Percentiles rank a stretch among this genome's conserved stretches.
Evolutionary conservation across 1,284 basidiomycete genomes (phyloP).

Genomic region (Apiotrichum siamense): DNA sequence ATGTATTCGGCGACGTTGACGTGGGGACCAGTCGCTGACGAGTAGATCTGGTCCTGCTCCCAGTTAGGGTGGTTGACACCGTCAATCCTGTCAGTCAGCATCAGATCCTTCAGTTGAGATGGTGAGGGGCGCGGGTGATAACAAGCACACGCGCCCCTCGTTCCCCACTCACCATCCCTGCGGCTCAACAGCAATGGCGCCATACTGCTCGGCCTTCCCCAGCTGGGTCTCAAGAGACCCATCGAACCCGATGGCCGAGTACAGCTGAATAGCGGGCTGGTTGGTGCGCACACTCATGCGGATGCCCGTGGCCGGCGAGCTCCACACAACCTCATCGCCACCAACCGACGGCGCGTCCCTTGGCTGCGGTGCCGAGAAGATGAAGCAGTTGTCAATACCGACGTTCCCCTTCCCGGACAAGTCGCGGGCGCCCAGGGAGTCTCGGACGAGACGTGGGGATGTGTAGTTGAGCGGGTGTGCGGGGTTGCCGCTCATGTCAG

Average conservation of each 20-base stretch:
- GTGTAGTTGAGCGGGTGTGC: conserved; percentile 27
- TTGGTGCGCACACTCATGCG: conserved; percentile 28
- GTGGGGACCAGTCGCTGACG: conserved; percentile 15
- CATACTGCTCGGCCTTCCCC: conserved; percentile 22
- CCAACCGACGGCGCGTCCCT: neutral
- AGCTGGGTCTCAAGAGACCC: conserved; percentile 15
- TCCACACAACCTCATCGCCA: conserved; percentile 16
- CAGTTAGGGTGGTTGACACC: conserved; percentile 34
- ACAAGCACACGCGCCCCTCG: neutral
- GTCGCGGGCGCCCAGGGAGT: conserved; percentile 11
- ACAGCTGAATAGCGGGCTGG: conserved; percentile 30
- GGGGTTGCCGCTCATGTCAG: conserved; percentile 2
- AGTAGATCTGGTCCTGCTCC: conserved; percentile 26
- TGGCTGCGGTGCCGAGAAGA: conserved; percentile 20
- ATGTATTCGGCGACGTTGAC: conserved; percentile 31
- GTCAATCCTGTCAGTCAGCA: conserved; percentile 13
- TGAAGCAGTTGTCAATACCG: conserved; percentile 37
- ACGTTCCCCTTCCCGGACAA: conserved; percentile 24
- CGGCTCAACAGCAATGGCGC: conserved; percentile 35
- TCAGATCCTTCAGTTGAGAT: neutral
- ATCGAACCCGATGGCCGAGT: conserved; percentile 20
- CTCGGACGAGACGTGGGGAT: conserved; percentile 14
- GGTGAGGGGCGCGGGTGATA: no score
- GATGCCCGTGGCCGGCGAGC: conserved; percentile 24
- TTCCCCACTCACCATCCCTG: conserved; percentile 18